Base-by-base conservation (phyloP, 2,329 filamentous ascomycete species). In the Alternaria sp. region DNA sequence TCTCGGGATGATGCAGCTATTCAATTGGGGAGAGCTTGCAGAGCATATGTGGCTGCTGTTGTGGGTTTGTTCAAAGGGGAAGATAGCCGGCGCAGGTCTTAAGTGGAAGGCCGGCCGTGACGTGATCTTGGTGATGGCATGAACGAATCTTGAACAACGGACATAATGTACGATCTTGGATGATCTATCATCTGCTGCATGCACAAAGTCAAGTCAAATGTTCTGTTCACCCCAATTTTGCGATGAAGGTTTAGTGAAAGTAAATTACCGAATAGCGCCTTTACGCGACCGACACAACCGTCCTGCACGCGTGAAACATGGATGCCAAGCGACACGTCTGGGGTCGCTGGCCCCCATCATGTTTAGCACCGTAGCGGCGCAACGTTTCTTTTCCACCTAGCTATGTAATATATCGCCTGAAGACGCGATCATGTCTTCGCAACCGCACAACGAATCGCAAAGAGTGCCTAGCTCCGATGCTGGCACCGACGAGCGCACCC, bases 11-110 rank as follows among this genome's bases (percentile, higher is more conserved):
- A 76, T 96, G 2, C 86, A 88, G 32, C 77, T 95, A 1, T 96
- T 91, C 75, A 92, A 92, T 73, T 97, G 92, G 90, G 93, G 91
- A 0, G 86, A 90, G 65, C 82, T 93, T 1, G 87, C 88, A 0
- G 85, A 88, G 57, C 90, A 96, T 71, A 84, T 92, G 32, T 97
- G 93, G 77, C 79, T 96, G 5, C 77, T 94, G 43, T 79, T 97
- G 0, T 95, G 91, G 74, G 80, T 93, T 13, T 91, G 89, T 0
- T 95, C 90, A 70, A 84, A 87, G 59, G 85, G 90, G 30, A 84
- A 84, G 63, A 79, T 94, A 15, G 85, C 86, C 62, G 82, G 81
- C 7, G 86, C 86, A 9, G 86, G 86, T 0, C 82, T 87, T 13
- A 81, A 81, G 51, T 97, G 93, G 93, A 89, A 77, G 87, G 85